Evolutionary conservation across 2,329 filamentous ascomycete genomes (phyloP).

Genomic region (Cladosporium sp.): DNA sequence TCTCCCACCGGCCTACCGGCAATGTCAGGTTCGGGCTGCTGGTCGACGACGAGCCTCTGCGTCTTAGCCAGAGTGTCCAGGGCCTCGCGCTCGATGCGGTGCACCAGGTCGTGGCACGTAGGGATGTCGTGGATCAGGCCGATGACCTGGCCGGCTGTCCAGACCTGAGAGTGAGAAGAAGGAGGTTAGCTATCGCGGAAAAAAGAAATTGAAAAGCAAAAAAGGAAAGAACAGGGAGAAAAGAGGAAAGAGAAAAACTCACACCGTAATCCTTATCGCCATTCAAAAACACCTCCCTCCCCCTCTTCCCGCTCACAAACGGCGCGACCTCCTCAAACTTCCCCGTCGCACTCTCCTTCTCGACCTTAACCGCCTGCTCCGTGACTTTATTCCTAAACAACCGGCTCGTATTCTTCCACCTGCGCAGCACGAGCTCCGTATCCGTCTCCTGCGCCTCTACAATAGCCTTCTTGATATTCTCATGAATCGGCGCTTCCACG

Average conservation of each 20-base stretch:
- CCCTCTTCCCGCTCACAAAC: constrained; percentile 84
- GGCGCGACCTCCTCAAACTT: constrained; percentile 87
- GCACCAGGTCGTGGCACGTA: constrained; percentile 43
- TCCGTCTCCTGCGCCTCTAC: constrained; percentile 85
- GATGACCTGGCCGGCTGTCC: constrained; percentile 96
- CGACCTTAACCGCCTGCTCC: constrained; percentile 73
- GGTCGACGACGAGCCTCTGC: constrained; percentile 36
- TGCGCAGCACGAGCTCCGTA: constrained; percentile 78
- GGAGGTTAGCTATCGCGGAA: background rate
- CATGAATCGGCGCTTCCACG: constrained; percentile 87
- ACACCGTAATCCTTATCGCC: constrained; percentile 89
- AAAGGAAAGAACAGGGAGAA: background rate
- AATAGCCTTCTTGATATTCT: constrained; percentile 91
- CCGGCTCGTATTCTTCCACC: constrained; percentile 90
- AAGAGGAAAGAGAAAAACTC: constrained; percentile 39
- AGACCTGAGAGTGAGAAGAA: constrained; percentile 69
- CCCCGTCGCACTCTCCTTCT: constrained; percentile 75
- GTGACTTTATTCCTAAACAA: constrained; percentile 90
- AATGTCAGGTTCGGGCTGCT: constrained; percentile 31
- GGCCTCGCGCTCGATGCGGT: constrained; percentile 45
- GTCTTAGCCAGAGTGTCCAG: constrained; percentile 38
- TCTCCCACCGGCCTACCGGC: constrained; percentile 27
- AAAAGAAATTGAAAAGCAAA: too few relatives aligned
- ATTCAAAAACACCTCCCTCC: constrained; percentile 85
- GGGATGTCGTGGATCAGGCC: constrained; percentile 51